Conservation (phyloP, 1,284 basidiomycete species). For the Tetrapyrgos nigripes region DNA sequence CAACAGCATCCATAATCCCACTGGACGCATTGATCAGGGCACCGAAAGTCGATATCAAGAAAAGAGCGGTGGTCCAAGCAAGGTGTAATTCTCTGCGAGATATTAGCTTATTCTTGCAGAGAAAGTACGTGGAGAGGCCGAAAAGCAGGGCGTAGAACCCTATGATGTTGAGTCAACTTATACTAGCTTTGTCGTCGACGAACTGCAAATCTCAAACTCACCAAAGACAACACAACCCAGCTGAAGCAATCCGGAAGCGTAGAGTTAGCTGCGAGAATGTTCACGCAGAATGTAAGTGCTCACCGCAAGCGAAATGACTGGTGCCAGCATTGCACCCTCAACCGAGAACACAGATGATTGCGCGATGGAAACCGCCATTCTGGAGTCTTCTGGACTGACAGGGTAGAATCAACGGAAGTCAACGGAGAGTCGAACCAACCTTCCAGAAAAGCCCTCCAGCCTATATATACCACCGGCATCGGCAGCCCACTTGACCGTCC, state of each 20-base stretch:
- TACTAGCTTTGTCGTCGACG: not conserved
- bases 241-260: not conserved
- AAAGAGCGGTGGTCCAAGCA: not conserved
- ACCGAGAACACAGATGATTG: not conserved
- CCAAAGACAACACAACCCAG: not conserved
- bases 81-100: not conserved
- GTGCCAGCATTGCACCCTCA: not conserved
- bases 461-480: too few species aligned
- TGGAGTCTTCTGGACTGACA: too few species aligned
- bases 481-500: too few species aligned
- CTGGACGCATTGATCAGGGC: not conserved
- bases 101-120: not conserved
- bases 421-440: too few species aligned
- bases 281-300: not conserved
- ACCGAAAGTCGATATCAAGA: not conserved
- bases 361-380: too few species aligned
- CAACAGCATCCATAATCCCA: not conserved
- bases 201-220: not conserved
- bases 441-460: too few species aligned
- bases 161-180: not conserved
- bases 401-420: too few species aligned
- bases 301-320: not conserved
- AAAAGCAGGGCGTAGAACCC: conserved; percentile 1
- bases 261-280: not conserved
- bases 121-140: not conserved